Evolutionary conservation across 1,284 basidiomycete genomes (phyloP).

Genomic region (Thecaphora thlaspeos): DNA sequence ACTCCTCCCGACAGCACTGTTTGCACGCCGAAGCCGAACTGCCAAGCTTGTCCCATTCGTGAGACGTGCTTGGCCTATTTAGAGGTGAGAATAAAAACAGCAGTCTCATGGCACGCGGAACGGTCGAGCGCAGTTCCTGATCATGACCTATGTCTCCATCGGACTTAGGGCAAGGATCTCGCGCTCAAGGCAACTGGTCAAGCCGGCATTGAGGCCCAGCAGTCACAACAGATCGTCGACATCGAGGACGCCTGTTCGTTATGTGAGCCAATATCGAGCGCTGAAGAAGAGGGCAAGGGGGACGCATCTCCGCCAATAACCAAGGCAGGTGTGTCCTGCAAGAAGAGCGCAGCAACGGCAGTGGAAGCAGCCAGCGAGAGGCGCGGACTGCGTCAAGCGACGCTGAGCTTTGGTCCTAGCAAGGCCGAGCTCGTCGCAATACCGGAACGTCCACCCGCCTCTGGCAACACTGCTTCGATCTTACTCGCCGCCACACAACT

Average conservation of each 20-base stretch:
- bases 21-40: slow-evolving; percentile 43
- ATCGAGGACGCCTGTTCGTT: slow-evolving; percentile 48
- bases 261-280: slow-evolving; percentile 42
- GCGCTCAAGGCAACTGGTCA: not conserved
- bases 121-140: too few species aligned
- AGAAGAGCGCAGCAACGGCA: slow-evolving; percentile 5
- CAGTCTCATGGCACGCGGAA: too few species aligned
- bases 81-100: slow-evolving; percentile 7
- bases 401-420: slow-evolving; percentile 16
- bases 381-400: slow-evolving; percentile 16
- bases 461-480: too few species aligned
- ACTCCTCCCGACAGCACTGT: slow-evolving; percentile 16
- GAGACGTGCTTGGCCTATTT: slow-evolving; percentile 31
- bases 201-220: too few species aligned
- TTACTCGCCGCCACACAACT: not conserved
- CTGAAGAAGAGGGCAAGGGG: slow-evolving; percentile 14
- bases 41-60: slow-evolving; percentile 41
- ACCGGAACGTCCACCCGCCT: too few species aligned
- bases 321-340: slow-evolving; percentile 2
- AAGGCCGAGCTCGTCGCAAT: too few species aligned
- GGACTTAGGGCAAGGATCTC: not conserved
- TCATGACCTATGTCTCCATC: too few species aligned
- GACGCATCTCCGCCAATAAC: not conserved
- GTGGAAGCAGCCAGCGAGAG: not conserved
- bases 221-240: slow-evolving; percentile 24